Evolutionary conservation across 805 yeast species (phyloP).

Genomic region (Brettanomyces anomalus): DNA sequence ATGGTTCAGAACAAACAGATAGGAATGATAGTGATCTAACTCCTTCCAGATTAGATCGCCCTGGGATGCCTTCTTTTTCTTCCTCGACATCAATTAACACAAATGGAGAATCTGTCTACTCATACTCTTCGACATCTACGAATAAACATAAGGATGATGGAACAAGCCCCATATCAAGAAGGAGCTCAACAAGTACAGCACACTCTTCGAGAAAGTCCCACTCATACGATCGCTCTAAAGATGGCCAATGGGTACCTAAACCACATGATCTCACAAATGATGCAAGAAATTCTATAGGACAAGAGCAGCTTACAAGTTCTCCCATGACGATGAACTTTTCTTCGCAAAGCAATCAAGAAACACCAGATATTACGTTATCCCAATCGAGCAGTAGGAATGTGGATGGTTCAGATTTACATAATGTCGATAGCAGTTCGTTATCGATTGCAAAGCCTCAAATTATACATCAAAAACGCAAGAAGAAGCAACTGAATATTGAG

Average conservation of each 20-base stretch:
- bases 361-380: neutral
- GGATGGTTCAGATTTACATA: neutral
- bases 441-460: neutral
- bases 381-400: neutral
- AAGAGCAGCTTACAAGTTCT: neutral
- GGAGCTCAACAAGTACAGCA: constrained; percentile 1
- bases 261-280: neutral
- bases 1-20: neutral
- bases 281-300: neutral
- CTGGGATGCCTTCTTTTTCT: neutral
- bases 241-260: neutral
- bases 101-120: neutral
- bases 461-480: constrained; percentile 5
- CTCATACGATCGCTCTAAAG: neutral
- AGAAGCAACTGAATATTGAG: constrained; percentile 46
- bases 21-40: neutral
- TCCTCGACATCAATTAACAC: neutral
- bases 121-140: neutral
- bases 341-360: neutral
- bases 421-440: neutral
- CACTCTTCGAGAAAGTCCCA: neutral
- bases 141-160: neutral
- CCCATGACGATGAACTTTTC: neutral
- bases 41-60: neutral
- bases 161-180: neutral